phyloP scores from a whole-genome alignment of 164 flowering plant genomes.

The Nymphaea thermarum region DNA sequence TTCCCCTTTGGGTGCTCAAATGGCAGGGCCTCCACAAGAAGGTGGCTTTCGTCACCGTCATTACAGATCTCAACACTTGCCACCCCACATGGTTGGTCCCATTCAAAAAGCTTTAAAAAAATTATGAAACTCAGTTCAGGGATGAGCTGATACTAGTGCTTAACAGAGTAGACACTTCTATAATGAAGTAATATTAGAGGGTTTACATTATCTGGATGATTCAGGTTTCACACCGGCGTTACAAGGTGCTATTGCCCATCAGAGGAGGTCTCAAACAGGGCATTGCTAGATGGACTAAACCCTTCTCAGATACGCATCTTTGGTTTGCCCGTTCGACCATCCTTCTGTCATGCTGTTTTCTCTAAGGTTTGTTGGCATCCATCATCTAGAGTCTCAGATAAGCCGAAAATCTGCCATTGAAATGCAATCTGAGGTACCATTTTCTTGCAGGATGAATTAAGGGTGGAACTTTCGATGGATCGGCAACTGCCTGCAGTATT shows the following conservation, averaged over 20 bases:
- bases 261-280: conserved; percentile 81
- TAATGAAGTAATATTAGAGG: neutral
- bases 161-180: too few relatives aligned
- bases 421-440: neutral
- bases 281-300: conserved; percentile 58
- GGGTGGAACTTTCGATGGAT: conserved; percentile 79
- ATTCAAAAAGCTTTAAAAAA: neutral
- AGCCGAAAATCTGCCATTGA: neutral
- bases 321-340: conserved; percentile 87
- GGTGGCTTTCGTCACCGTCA: conserved; percentile 84
- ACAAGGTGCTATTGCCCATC: conserved; percentile 94
- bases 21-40: conserved; percentile 91
- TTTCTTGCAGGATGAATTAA: conserved; percentile 42
- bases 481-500: conserved; percentile 74
- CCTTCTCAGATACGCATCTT: conserved; percentile 67
- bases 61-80: conserved; percentile 88
- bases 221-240: conserved; percentile 86
- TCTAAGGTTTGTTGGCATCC: conserved; percentile 37
- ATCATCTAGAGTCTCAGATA: neutral
- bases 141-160: too few relatives aligned
- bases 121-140: neutral
- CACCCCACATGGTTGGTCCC: conserved; percentile 78
- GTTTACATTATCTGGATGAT: neutral
- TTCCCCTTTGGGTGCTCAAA: conserved; percentile 90
- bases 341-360: conserved; percentile 66